Conservation (phyloP, 2,329 filamentous ascomycete species). For the Leptodontidium sp. region DNA sequence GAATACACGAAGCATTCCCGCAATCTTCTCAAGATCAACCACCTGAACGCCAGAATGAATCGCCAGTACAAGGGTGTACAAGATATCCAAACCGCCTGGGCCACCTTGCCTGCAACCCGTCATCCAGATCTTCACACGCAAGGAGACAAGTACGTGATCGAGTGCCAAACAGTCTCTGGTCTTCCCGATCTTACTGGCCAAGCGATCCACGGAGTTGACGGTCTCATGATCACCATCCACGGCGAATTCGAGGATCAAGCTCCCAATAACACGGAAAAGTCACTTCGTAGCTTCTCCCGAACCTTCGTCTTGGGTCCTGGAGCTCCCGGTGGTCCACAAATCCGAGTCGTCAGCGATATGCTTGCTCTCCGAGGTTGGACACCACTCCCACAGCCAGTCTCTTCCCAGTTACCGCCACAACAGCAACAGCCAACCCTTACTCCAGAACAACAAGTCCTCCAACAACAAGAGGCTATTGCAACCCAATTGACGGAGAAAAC, state of each 20-base stretch:
- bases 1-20: constrained; percentile 80
- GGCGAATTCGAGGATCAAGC: constrained; percentile 84
- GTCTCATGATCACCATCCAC: constrained; percentile 80
- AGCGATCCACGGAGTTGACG: constrained; percentile 73
- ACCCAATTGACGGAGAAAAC: constrained; percentile 79
- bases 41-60: constrained; percentile 66
- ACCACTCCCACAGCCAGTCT: constrained; percentile 46
- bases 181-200: constrained; percentile 74
- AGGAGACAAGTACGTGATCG: constrained; percentile 79
- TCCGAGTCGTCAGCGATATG: constrained; percentile 83
- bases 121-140: constrained; percentile 76
- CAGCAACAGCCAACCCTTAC: constrained; percentile 32
- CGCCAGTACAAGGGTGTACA: constrained; percentile 71
- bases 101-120: constrained; percentile 72
- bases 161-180: constrained; percentile 78
- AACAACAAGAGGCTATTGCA: constrained; percentile 71
- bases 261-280: constrained; percentile 59
- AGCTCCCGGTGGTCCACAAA: constrained; percentile 59
- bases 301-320: constrained; percentile 83
- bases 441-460: constrained; percentile 41
- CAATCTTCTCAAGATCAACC: constrained; percentile 76
- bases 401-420: constrained; percentile 30
- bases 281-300: constrained; percentile 82
- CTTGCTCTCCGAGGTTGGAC: constrained; percentile 74
- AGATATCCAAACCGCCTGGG: constrained; percentile 74